Conservation (phyloP, 768 basidiomycete genomes). For the Clavulina sp. region DNA sequence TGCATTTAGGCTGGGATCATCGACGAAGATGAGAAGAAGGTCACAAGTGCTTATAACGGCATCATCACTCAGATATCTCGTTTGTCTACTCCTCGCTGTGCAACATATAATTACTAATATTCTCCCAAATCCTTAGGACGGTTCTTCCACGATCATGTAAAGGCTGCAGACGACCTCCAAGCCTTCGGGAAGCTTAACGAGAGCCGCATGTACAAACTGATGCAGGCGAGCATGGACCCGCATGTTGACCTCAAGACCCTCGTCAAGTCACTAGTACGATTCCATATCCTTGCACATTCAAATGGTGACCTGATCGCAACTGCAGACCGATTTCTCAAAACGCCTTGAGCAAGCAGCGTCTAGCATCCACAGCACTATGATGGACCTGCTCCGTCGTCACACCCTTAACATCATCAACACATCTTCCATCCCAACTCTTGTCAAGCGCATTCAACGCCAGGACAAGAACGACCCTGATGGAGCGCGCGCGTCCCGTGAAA, state of each 20-base stretch:
- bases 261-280: constrained; percentile 59
- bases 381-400: constrained; percentile 47
- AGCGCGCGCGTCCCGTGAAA: constrained; percentile 4
- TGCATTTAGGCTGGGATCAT: constrained; percentile 65
- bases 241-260: constrained; percentile 69
- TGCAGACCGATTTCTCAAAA: constrained; percentile 68
- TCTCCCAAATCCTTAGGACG: constrained; percentile 20
- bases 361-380: constrained; percentile 47
- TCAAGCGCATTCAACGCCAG: constrained; percentile 45
- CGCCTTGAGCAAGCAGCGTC: constrained; percentile 56
- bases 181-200: constrained; percentile 81
- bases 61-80: constrained; percentile 44
- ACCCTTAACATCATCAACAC: constrained; percentile 64
- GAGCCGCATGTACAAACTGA: constrained; percentile 62
- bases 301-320: too few species aligned
- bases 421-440: constrained; percentile 64
- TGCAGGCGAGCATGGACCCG: constrained; percentile 66
- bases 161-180: constrained; percentile 60
- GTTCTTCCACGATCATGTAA: constrained; percentile 53
- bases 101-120: neutral
- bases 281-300: too few species aligned
- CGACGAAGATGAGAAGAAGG: constrained; percentile 57
- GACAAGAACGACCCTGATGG: constrained; percentile 3
- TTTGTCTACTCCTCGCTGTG: constrained; percentile 20
- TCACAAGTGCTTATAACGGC: constrained; percentile 36